Evolutionary conservation across 2,329 filamentous ascomycete genomes (phyloP), one percentile per base, ranked within the genome.

Genomic region (Cercospora sojina): DNA sequence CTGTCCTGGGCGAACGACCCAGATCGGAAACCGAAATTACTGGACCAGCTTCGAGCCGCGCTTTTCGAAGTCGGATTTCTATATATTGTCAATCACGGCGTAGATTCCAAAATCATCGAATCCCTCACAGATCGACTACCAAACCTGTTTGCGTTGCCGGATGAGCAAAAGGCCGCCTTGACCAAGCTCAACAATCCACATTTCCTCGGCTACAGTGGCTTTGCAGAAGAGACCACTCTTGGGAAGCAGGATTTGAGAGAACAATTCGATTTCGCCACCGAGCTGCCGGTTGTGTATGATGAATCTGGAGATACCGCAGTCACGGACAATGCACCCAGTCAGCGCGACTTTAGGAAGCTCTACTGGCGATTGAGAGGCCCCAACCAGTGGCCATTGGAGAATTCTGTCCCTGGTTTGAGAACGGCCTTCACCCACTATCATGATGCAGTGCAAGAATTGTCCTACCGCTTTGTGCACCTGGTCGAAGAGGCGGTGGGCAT

Each of bases 191-290:
- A 86, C 27, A 88, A 84, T 1, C 85, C 86, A 9, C 86, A 88
- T 72, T 87, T 89, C 64, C 77, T 89, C 2, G 87, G 87, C 0
- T 88, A 88, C 72, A 86, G 84, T 67, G 82, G 79, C 0, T 80
- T 81, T 18, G 86, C 85, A 0, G 79, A 83, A 25, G 87, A 88
- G 73, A 85, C 77, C 0, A 89, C 87, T 1, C 82, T 84, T 0
- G 84, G 85, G 0, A 76, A 77, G 60, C 71, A 76, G 13, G 86
- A 89, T 71, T 76, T 79, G 18, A 77, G 86, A 18, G 86, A 89
- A 73, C 86, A 88, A 70, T 84, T 87, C 57, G 86, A 88, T 72
- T 85, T 86, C 72, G 86, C 84, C 13, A 88, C 85, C 0, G 86
- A 88, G 69, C 75, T 87, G 31, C 64, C 76, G 0, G 78, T 75